Percentiles rank a stretch among this genome's conserved stretches.
phyloP scores from a whole-genome alignment of 768 basidiomycete species.

The Lyophyllum decastes region DNA sequence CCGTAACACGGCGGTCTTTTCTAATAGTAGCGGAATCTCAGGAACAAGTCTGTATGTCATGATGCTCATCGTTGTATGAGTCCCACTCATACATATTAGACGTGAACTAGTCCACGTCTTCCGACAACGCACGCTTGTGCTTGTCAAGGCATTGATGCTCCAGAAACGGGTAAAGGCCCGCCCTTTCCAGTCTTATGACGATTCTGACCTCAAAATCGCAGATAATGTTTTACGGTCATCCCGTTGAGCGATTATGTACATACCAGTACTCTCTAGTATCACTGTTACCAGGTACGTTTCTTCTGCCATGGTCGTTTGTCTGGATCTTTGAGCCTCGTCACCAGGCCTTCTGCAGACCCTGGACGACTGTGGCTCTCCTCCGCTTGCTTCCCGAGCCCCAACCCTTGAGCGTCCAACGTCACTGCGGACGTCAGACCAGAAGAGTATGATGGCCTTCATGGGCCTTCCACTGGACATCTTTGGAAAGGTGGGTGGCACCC shows the following conservation, averaged over 20 bases:
- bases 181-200: not conserved
- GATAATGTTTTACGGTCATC: constrained; percentile 97
- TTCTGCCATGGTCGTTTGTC: not conserved
- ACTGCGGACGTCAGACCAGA: constrained; percentile 84
- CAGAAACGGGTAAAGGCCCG: constrained; percentile 74
- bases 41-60: constrained; percentile 67
- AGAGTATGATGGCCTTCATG: constrained; percentile 88
- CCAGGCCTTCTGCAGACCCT: constrained; percentile 84
- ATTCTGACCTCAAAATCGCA: constrained; percentile 28
- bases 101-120: constrained; percentile 93
- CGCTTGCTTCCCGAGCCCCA: constrained; percentile 66
- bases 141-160: constrained; percentile 93
- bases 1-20: not conserved
- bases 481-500: constrained; percentile 61
- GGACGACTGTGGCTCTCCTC: constrained; percentile 90
- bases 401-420: constrained; percentile 69
- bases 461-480: constrained; percentile 95
- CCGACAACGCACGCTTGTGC: constrained; percentile 86
- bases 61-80: not conserved
- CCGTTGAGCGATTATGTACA: constrained; percentile 93
- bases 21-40: constrained; percentile 23
- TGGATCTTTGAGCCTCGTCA: not conserved
- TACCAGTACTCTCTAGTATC: constrained; percentile 98
- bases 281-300: constrained; percentile 76
- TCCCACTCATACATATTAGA: constrained; percentile 38